Evolutionary conservation across 2,329 filamentous ascomycete species (phyloP).

Genomic region (Talaromyces funiculosus): DNA sequence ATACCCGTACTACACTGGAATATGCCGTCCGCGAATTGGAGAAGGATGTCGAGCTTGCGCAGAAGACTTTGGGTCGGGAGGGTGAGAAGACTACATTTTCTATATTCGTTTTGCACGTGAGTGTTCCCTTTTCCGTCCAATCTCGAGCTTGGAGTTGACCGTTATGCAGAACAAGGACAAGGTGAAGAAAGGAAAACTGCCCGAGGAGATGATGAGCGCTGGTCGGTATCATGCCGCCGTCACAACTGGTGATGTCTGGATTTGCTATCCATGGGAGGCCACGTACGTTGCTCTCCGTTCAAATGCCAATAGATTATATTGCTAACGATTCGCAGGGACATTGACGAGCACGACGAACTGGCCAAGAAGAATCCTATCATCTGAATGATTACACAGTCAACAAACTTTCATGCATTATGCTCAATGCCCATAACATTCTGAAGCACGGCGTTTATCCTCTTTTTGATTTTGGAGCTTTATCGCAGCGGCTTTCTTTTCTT

Average conservation of each 20-base stretch:
- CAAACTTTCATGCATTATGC: neutral
- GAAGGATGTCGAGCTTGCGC: slow-evolving; percentile 84
- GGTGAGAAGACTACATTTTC: slow-evolving; percentile 77
- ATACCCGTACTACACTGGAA: slow-evolving; percentile 88
- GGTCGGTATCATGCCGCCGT: slow-evolving; percentile 76
- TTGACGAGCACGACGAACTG: slow-evolving; percentile 79
- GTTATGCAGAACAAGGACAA: slow-evolving; percentile 80
- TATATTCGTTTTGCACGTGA: slow-evolving; percentile 90
- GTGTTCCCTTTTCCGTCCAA: slow-evolving; percentile 28
- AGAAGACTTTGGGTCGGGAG: slow-evolving; percentile 63
- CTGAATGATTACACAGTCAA: slow-evolving; percentile 17
- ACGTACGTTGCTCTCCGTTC: slow-evolving; percentile 43
- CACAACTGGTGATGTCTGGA: slow-evolving; percentile 93
- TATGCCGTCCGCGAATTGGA: slow-evolving; percentile 89
- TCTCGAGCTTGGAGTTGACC: slow-evolving; percentile 8
- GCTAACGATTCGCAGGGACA: slow-evolving; percentile 53
- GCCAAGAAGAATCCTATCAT: slow-evolving; percentile 47
- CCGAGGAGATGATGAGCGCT: slow-evolving; percentile 66
- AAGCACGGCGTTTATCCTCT: neutral
- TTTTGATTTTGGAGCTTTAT: neutral
- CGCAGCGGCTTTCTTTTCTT: neutral
- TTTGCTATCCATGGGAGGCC: slow-evolving; percentile 98
- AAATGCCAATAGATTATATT: neutral
- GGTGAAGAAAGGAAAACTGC: slow-evolving; percentile 81
- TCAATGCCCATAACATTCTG: neutral